Percentiles rank a stretch among this genome's conserved stretches.
phyloP scores from a whole-genome alignment of 257 asterid genomes.

The Scutellaria barbata region DNA sequence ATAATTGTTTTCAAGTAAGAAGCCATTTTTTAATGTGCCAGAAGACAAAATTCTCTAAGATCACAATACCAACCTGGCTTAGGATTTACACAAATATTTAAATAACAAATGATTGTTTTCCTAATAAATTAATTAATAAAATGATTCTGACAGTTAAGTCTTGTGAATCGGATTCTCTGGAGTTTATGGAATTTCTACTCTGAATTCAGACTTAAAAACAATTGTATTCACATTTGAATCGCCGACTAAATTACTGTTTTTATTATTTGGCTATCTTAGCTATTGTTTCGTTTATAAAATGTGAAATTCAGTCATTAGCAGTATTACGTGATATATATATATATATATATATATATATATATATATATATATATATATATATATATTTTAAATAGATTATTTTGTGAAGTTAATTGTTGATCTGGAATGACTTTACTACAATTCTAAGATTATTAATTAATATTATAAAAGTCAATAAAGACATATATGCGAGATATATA shows the following conservation, averaged over 20 bases:
- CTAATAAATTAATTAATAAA: background rate
- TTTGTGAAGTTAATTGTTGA: too few species aligned
- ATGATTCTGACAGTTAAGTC: conserved; percentile 42
- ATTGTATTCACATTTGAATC: conserved; percentile 37
- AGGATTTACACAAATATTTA: background rate
- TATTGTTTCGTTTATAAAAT: background rate
- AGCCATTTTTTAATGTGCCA: background rate
- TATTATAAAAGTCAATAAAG: too few species aligned
- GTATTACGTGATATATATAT: conserved; percentile 25
- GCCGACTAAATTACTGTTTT: conserved; percentile 33
- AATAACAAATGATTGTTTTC: background rate
- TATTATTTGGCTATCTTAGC: conserved; percentile 3
- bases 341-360: too few species aligned
- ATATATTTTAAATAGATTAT: background rate
- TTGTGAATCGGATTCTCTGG: conserved; percentile 26
- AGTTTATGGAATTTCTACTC: conserved; percentile 1
- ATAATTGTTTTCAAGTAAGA: conserved; percentile 10
- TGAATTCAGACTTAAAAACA: conserved; percentile 29
- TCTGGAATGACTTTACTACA: too few species aligned
- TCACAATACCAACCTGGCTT: conserved; percentile 15
- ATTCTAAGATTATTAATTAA: too few species aligned
- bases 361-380: background rate
- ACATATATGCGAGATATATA: too few species aligned
- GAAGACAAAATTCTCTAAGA: background rate
- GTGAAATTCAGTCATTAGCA: conserved; percentile 35